Evolutionary conservation across 768 basidiomycete species (phyloP).

Genomic region (Cyclocybe cylindracea): DNA sequence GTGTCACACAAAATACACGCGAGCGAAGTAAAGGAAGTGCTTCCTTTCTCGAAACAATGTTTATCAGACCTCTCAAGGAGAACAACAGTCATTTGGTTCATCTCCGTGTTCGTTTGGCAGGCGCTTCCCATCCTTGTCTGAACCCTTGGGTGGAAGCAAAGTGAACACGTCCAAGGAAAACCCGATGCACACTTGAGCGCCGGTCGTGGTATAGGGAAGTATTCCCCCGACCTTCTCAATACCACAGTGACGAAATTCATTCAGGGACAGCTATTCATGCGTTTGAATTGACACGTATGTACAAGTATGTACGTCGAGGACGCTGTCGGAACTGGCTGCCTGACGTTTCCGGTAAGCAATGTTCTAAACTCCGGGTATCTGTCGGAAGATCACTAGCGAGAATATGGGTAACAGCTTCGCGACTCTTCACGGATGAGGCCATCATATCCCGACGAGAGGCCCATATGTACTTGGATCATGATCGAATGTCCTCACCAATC

Average conservation of each 20-base stretch:
- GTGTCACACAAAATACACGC: neutral
- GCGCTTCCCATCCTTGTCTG: neutral
- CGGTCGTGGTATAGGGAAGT: neutral
- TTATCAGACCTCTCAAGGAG: neutral
- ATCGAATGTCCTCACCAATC: constrained; percentile 20
- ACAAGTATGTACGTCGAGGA: neutral
- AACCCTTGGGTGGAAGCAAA: neutral
- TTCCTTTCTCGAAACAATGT: neutral
- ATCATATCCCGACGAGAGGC: neutral
- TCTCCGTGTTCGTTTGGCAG: constrained; percentile 3
- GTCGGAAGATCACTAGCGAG: constrained; percentile 9
- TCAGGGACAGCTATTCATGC: too few relatives aligned
- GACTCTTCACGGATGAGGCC: too few relatives aligned
- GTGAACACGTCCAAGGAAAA: neutral
- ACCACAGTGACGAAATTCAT: too few relatives aligned
- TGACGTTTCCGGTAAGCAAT: neutral
- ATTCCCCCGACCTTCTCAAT: too few relatives aligned
- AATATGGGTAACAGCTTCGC: too few relatives aligned
- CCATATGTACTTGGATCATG: constrained; percentile 7
- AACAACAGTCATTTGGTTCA: constrained; percentile 1
- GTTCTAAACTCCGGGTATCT: constrained; percentile 17
- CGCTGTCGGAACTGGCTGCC: neutral
- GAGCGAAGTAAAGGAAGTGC: neutral
- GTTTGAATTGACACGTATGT: too few relatives aligned
- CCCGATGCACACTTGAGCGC: neutral